Base-by-base conservation (phyloP, 176 grass and related monocot genomes). In the Alopecurus myosuroides region DNA sequence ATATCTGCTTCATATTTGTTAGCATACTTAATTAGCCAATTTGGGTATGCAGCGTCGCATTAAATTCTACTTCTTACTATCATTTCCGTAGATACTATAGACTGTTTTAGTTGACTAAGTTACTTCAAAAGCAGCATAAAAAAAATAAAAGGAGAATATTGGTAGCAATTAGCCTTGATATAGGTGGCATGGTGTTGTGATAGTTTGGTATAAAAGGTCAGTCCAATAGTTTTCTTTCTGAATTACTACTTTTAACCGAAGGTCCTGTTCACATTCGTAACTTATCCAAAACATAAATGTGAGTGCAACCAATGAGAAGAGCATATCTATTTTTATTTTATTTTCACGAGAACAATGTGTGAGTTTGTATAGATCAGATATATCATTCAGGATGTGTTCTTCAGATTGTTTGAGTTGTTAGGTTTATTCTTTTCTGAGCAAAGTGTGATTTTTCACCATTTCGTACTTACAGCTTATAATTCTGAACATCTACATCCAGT, bases 181-280 rank as follows among this genome's bases (percentile, higher is more conserved):
- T 93, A 92, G 85, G 82, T 90, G 94, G 91, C 11, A 85, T 91
- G 53, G 96, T 91, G 62, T 79, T 98, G 69, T 89, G 91, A 26
- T 89, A 94, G 48, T 98, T 95, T 41, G 94, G 93, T 85, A 98
- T 98, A 93, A 94, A 91, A 90, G 96, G 93, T 95, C 46, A 73
- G 44, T 12, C 14, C 13, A 86, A 22, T 72, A 29, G 34, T 69
- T 34, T 34, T 1, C 25, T 19, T 20, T 77, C 37, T 41, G 15
- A 26, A 30, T 41, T 45, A 74, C 29, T 77, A 85, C 77, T 58
- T 67, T 33, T 37, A 39, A 68, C n/a, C 49, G 48, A 60, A 6
- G 37, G 22, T 52, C 65, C 40, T 79, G 52, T 72, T 83, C 74
- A 65, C 25, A 49, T 65, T 49, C 23, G 33, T 57, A 71, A 41